These are phyloP conservation scores for Uronychia setigera DNA, from an alignment of 73 alveolate species.

Conservation along the genomic window DNA sequence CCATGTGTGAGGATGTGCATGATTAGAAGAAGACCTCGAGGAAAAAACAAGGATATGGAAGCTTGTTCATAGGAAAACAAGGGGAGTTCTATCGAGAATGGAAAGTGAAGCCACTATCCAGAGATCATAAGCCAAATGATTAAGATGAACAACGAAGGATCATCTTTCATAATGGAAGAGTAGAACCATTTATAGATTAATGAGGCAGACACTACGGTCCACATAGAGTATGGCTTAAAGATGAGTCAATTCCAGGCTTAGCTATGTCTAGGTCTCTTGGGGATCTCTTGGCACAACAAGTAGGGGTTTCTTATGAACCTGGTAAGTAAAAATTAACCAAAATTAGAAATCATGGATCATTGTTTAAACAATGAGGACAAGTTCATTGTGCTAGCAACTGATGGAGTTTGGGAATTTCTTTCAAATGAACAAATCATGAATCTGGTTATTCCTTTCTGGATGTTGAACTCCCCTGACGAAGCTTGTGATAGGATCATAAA, in stretches of 20 bases:
- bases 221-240: conserved; percentile 49
- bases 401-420: conserved; percentile 33
- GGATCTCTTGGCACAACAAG: conserved; percentile 60
- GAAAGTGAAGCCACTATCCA: neutral
- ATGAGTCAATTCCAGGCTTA: conserved; percentile 60
- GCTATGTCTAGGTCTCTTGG: conserved; percentile 78
- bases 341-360: conserved; percentile 40
- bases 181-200: conserved; percentile 40
- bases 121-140: conserved; percentile 91
- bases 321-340: too few relatives aligned
- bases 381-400: conserved; percentile 13
- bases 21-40: too few relatives aligned
- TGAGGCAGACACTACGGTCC: conserved; percentile 59
- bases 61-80: too few relatives aligned
- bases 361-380: conserved; percentile 6
- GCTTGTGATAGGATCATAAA: conserved; percentile 15
- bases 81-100: neutral
- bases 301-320: conserved; percentile 59
- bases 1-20: too few relatives aligned
- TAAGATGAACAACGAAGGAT: conserved; percentile 87
- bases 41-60: too few relatives aligned
- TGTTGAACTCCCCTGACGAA: neutral
- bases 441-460: conserved; percentile 30
- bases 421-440: conserved; percentile 10
- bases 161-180: conserved; percentile 82